These are phyloP conservation scores for Cymbidium sinense DNA, from an alignment of 106 monocot genomes.

Conservation along the genomic window DNA sequence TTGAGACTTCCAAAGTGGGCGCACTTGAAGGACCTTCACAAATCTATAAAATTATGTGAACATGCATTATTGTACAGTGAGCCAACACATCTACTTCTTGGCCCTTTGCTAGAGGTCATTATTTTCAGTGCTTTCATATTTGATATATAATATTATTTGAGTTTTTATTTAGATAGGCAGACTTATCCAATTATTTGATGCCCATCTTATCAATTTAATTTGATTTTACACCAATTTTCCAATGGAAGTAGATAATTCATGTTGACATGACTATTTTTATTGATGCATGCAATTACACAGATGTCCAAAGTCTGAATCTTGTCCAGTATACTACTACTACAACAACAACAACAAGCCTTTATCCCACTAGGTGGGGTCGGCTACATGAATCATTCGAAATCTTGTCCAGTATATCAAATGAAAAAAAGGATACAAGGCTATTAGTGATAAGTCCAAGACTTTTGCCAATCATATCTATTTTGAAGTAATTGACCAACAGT, in stretches of 20 bases:
- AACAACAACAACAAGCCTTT: too few relatives aligned
- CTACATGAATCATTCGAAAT: too few relatives aligned
- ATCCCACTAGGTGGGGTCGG: too few relatives aligned
- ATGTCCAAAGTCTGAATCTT: neutral
- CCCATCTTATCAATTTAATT: neutral
- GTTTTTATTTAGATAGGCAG: neutral
- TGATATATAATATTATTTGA: neutral
- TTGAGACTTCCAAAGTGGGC: slow-evolving; percentile 89
- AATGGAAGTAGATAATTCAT: neutral
- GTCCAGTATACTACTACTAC: too few relatives aligned
- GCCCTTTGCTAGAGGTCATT: slow-evolving; percentile 74
- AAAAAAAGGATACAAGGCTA: neutral
- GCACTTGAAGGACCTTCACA: slow-evolving; percentile 83
- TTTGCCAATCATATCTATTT: too few relatives aligned
- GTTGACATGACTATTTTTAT: neutral
- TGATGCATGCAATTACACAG: neutral
- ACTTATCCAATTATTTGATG: neutral
- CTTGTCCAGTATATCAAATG: neutral
- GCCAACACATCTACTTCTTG: slow-evolving; percentile 36
- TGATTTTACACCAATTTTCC: neutral
- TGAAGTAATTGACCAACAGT: too few relatives aligned
- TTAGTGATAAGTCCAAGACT: too few relatives aligned
- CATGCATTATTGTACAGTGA: slow-evolving; percentile 53
- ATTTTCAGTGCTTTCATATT: neutral
- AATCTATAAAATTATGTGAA: slow-evolving; percentile 71